A percentile compares a stretch with the other conserved stretches of the same genome.
These are phyloP conservation scores for Gnaphalium uliginosum DNA, from an alignment of 129 eudicot species.

Conservation along the genomic window DNA sequence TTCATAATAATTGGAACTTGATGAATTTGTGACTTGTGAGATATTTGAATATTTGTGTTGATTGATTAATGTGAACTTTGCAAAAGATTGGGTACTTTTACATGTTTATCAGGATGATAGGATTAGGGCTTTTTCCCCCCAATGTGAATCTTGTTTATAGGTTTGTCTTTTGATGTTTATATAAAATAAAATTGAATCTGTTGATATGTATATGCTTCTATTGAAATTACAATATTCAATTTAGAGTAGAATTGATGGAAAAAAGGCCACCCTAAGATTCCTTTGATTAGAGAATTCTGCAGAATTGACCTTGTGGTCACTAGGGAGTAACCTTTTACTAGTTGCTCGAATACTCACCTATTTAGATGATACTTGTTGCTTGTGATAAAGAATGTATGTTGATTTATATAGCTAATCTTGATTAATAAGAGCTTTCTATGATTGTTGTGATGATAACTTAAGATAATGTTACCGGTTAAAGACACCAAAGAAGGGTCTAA, in stretches of 20 bases:
- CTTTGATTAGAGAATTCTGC: neutral
- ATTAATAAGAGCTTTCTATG: neutral
- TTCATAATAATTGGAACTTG: conserved; percentile 1
- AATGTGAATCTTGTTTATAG: neutral
- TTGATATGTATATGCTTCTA: neutral
- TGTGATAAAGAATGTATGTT: neutral
- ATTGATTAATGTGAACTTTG: conserved; percentile 7
- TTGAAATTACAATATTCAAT: neutral
- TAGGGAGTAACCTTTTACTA: neutral
- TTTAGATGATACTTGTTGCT: neutral
- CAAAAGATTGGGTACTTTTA: conserved; percentile 14
- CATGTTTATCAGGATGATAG: conserved; percentile 20
- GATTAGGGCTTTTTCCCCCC: conserved; percentile 9
- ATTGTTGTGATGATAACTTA: neutral
- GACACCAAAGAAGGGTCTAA: neutral
- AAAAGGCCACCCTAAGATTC: neutral
- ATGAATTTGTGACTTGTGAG: conserved; percentile 9
- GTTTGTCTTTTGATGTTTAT: neutral
- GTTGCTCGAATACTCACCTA: neutral
- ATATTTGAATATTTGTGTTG: conserved; percentile 26
- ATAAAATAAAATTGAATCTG: neutral
- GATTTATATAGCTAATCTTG: neutral
- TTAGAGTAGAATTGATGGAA: neutral
- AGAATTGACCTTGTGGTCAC: neutral
- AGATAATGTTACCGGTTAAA: neutral